Evolutionary conservation across 352 stramenopile species (phyloP), one percentile per base, ranked within the genome.

Genomic region (Globisporangium perplexum): DNA sequence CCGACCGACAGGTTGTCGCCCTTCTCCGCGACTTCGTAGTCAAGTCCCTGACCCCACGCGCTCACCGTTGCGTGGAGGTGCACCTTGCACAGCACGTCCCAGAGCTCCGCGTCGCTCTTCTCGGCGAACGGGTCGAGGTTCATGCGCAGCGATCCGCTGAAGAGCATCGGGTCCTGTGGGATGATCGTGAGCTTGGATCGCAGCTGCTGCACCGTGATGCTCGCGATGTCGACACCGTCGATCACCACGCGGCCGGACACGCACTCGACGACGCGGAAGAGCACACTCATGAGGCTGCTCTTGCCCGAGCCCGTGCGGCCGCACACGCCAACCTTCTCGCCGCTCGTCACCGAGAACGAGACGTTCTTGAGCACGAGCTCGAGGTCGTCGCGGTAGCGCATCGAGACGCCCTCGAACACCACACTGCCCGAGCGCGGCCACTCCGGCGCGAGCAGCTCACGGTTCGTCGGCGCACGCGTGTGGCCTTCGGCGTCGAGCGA

Each of bases 1-100:
- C 96, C 95, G 36, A 98, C 88, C 38, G 74, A 96, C 30, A 98
- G 91, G 66, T 98, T 98, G 35, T 89, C 82, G 5, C 95, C 95
- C 39, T 82, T 81, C 62, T 98, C 92, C 0, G 78, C 64, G 5
- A 98, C 77, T 38, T 81, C 50, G 44, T 89, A 78, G 50, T 96
- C 81, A 7, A 98, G 69, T 11, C 74, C 74, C 3, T 49, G 28
- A 18, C 49, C 57, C 54, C 44, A 61, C 2, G 12, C 22, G 18
- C 20, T 50, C 22, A 74, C 50, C 6, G 24, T 45, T 12, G 59
- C 61, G 4, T 26, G 31, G 17, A 80, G 47, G 31, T 72, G 55
- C 33, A 77, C 63, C 17, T 66, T 51, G 42, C 58, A 47, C 15
- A 79, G 44, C 24, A 70, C 68, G 7, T 36, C 18, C 61, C 61